These are phyloP conservation scores for Ophiosphaerella narmari DNA, from an alignment of 2,329 filamentous ascomycete genomes.

Conservation along the genomic window DNA sequence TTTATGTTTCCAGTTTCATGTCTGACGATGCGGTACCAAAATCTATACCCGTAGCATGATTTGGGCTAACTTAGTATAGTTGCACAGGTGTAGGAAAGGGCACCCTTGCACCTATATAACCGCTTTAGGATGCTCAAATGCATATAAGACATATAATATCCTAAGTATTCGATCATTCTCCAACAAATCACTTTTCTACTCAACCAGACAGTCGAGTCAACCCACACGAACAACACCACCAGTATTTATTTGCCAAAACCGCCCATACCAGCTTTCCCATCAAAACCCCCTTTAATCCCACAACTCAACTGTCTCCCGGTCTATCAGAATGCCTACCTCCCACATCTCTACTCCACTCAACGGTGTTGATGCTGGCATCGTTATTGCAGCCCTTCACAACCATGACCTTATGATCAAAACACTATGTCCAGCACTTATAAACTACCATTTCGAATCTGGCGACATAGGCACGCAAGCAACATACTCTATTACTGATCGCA, in stretches of 20 bases:
- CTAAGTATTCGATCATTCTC: no score
- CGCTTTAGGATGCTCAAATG: no score
- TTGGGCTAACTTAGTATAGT: neutral
- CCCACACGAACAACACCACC: no score
- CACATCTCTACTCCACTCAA: conserved; percentile 43
- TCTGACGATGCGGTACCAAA: neutral
- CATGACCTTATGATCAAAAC: conserved; percentile 49
- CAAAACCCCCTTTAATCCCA: conserved; percentile 10
- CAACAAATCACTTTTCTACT: no score
- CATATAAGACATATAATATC: no score
- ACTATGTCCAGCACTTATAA: conserved; percentile 42
- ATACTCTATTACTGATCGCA: conserved; percentile 47
- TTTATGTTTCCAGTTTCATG: conserved; percentile 1
- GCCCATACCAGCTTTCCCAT: conserved; percentile 1
- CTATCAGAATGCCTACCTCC: conserved; percentile 42
- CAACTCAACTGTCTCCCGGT: conserved; percentile 3
- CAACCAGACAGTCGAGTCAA: no score
- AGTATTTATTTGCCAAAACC: neutral
- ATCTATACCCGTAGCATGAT: neutral
- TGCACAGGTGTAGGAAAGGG: neutral
- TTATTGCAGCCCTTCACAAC: conserved; percentile 46
- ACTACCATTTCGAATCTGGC: conserved; percentile 41
- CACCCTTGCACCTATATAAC: neutral
- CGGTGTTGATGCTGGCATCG: conserved; percentile 24
- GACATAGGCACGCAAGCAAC: conserved; percentile 33